Evolutionary conservation across 768 basidiomycete species (phyloP), one percentile per base, ranked within the genome.

Genomic region (Saitozyma podzolica): DNA sequence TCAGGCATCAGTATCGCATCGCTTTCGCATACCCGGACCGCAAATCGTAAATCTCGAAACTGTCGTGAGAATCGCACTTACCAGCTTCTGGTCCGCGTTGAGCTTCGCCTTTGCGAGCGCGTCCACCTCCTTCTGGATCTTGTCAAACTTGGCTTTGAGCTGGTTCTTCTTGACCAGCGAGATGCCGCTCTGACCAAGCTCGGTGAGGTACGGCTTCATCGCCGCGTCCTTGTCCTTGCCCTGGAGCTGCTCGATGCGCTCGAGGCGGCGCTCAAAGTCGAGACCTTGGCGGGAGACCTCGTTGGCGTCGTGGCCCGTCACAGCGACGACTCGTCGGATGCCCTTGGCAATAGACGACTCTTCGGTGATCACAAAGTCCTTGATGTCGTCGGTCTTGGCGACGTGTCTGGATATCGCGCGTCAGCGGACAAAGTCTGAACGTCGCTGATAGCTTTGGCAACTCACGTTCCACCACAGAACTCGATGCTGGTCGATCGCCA

Each of bases 321-420:
- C 88, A 43, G 92, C 96, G 54, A 90, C 88, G 61, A 99, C 88
- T 43, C 96, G 87, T 54, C 96, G 88, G 66, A 97, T 95, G 47
- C 96, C 96, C 82, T 98, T 98, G 8, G 96, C 96, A 71, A 98
- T 98, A 41, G 94, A 94, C 5, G 90, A 90, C 79, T 98, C 96
- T 73, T 98, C 96, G 6, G 86, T 88, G 64, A 99, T 89, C 39
- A 94, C 88, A 77, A 99, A 89, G 76, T 92, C 89, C 80, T 95
- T 94, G 84, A 99, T 98, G 71, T 94, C 92, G 16, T 94, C 92
- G 0, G 96, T 99, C 81, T 88, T 90, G n/a, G 86, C 85, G 58
- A 99, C 96, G 77, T 99, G 96, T 1, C 91, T 92, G 29, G 29
- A 29, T 29, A 29, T 29, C 29, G 29, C 29, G 29, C 29, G 5